Conservation (phyloP, 768 basidiomycete genomes). For the Psilocybe cyanescens region DNA sequence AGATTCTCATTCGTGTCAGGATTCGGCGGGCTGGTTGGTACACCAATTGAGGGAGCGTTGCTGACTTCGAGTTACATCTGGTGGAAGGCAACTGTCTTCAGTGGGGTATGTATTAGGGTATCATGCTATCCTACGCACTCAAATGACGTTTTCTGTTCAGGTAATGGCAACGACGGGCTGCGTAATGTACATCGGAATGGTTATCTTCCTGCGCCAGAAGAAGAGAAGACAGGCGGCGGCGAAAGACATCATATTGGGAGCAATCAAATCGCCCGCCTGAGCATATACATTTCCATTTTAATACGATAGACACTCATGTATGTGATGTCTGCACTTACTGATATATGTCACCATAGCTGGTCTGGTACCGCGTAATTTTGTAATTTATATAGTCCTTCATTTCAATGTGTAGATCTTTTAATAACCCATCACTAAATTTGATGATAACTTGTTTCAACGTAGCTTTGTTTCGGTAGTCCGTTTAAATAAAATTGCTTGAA, state of each 20-base stretch:
- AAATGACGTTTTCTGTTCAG: not conserved
- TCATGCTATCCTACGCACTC: not conserved
- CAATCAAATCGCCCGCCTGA: not conserved
- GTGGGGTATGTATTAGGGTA: conserved; percentile 3
- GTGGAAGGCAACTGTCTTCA: conserved; percentile 8
- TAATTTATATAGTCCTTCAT: too few species aligned
- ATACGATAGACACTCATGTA: too few species aligned
- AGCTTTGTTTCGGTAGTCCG: too few species aligned
- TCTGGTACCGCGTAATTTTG: too few species aligned
- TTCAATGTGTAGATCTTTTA: too few species aligned
- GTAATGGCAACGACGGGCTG: conserved; percentile 1
- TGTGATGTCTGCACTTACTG: too few species aligned
- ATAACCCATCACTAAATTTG: too few species aligned
- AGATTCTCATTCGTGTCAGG: not conserved
- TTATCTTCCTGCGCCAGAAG: not conserved
- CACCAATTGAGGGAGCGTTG: conserved; percentile 12
- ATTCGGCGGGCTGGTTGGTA: conserved; percentile 13
- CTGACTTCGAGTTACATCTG: conserved; percentile 5
- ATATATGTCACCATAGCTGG: too few species aligned
- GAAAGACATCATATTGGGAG: not conserved
- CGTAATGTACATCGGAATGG: not conserved
- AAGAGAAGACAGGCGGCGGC: not conserved
- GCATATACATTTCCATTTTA: too few species aligned
- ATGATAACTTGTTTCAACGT: too few species aligned
- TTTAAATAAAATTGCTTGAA: too few species aligned